Base-by-base conservation (phyloP, 257 asterid species). In the Penstemon barbatus region DNA sequence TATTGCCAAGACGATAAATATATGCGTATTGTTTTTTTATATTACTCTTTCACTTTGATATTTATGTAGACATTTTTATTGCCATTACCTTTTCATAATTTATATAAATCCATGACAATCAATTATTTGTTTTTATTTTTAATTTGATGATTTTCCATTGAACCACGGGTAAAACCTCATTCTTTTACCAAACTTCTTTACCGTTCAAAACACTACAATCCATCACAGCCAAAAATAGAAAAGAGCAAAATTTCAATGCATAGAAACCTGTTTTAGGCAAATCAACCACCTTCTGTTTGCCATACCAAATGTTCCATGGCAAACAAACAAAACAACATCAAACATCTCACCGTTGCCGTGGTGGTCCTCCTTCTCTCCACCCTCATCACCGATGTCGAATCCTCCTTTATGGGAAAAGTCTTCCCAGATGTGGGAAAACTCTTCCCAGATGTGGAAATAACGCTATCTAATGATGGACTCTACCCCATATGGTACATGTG, bases 61-160 rank as follows among this genome's bases (percentile, higher is more conserved):
- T 46, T n/a, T 66, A 50, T 71, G 66, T 40, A 84, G 86, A 51
- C 86, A 82, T 73, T 84, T 82, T n/a, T 82, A 82, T 9, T 81
- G 86, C 70, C 81, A 78, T 41, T 79, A 78, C 33, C 75, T 72
- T 56, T 46, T 81, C 76, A 70, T 25, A 25, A 25, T 25, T 25
- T 25, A 25, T 25, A 25, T 25, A 25, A 25, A 25, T 25, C 33
- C 33, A 1, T 25, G 33, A 25, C 33, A 25, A 25, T 25, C 33
- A 25, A 25, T 25, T 25, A 1, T 25, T 25, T 25, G 33, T 25
- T 25, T 25, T 25, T 25, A 25, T 25, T 25, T 25, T 25, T 25
- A 25, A 25, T 25, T 25, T 25, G 33, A 25, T 25, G 33, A 25
- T 25, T 25, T 25, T 25, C 33, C 33, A 25, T 1, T 25, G 33